phyloP scores from a whole-genome alignment of 257 asterid genomes.

The Nicotiana otophora region DNA sequence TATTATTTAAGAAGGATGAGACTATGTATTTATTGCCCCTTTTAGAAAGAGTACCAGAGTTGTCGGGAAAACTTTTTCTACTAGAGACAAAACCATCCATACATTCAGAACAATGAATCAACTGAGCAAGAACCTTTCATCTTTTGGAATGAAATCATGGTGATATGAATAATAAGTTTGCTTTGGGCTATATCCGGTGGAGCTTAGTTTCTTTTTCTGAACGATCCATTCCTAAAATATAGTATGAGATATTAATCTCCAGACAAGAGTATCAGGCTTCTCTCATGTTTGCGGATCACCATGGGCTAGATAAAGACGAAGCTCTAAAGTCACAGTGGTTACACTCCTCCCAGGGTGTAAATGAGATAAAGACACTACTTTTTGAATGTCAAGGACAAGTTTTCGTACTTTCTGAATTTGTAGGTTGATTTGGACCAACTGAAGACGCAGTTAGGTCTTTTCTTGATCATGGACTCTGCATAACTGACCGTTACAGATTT shows the following conservation, averaged over 20 bases:
- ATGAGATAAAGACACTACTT: conserved; percentile 61
- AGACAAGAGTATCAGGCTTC: conserved; percentile 68
- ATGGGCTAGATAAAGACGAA: conserved; percentile 81
- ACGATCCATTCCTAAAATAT: conserved; percentile 59
- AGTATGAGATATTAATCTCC: conserved; percentile 57
- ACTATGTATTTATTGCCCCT: conserved; percentile 61
- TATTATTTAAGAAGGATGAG: conserved; percentile 41
- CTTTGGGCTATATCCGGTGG: conserved; percentile 56
- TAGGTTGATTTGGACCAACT: conserved; percentile 67
- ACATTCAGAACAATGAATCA: conserved; percentile 25
- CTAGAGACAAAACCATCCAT: conserved; percentile 49
- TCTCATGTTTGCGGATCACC: conserved; percentile 68
- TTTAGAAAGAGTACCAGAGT: conserved; percentile 57
- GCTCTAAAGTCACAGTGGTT: conserved; percentile 86
- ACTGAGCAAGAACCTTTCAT: conserved; percentile 22
- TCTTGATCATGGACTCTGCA: conserved; percentile 63
- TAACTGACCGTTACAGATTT: conserved; percentile 61
- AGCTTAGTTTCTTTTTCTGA: conserved; percentile 58
- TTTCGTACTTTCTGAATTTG: conserved; percentile 71
- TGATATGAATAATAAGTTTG: conserved; percentile 30
- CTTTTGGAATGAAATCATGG: conserved; percentile 31
- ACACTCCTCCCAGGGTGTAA: conserved; percentile 68
- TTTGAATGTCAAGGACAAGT: conserved; percentile 54
- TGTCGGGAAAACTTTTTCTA: conserved; percentile 60
- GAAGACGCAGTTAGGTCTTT: conserved; percentile 72